Conservation (phyloP, 768 basidiomycete genomes). For the Mycena filopes region DNA sequence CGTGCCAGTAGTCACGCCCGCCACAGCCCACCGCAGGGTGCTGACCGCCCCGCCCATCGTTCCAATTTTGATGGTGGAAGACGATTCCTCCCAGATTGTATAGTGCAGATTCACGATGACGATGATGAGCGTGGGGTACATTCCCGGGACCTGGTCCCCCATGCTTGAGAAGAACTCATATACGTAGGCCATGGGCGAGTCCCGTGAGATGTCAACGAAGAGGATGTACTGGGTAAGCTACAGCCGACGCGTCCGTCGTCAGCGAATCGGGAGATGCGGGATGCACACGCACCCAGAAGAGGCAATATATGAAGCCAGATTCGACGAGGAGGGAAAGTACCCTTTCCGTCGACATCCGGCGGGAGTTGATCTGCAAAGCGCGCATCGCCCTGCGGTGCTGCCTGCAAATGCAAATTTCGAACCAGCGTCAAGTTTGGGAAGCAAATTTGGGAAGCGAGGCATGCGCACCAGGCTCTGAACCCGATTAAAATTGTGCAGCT, state of each 20-base stretch:
- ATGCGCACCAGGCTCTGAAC: constrained; percentile 25
- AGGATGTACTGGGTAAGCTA: constrained; percentile 25
- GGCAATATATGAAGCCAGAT: constrained; percentile 32
- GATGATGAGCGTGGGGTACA: constrained; percentile 30
- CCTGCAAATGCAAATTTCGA: background rate
- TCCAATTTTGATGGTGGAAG: too few species aligned
- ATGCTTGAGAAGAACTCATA: constrained; percentile 8
- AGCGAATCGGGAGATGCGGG: background rate
- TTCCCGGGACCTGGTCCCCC: constrained; percentile 27
- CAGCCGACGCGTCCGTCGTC: too few species aligned
- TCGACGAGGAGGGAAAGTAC: constrained; percentile 30
- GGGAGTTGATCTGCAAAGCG: background rate
- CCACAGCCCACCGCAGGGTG: too few species aligned
- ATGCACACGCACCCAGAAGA: constrained; percentile 27
- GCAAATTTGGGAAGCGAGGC: background rate
- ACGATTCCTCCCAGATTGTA: constrained; percentile 24
- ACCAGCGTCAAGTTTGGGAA: background rate
- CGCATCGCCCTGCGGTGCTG: constrained; percentile 14
- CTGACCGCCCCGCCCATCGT: too few species aligned
- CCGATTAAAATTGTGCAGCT: constrained; percentile 15
- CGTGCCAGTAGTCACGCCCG: too few species aligned
- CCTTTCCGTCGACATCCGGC: constrained; percentile 8
- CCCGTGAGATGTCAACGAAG: background rate
- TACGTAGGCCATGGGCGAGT: constrained; percentile 1
- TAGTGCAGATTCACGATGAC: constrained; percentile 27